Evolutionary conservation across 225 moss, liverwort and hornwort species (phyloP).

Genomic region (Bryum argenteum): DNA sequence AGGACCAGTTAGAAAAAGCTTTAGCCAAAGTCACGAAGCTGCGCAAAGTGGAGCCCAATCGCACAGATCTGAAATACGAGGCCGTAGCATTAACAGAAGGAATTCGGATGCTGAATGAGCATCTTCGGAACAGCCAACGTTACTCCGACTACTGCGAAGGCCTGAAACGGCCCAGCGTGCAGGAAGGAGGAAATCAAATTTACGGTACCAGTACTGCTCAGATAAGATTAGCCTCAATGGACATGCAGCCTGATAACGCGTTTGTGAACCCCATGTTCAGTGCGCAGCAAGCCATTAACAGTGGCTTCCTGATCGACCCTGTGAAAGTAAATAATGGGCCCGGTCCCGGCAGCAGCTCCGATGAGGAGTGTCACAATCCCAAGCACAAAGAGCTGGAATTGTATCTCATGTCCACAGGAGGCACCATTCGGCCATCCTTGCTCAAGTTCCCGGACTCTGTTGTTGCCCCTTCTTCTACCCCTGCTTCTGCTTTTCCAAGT

Average conservation of each 20-base stretch:
- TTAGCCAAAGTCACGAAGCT: slow-evolving; percentile 39
- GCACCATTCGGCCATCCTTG: slow-evolving; percentile 30
- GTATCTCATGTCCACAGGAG: slow-evolving; percentile 38
- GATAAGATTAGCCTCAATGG: neutral
- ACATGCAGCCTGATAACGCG: slow-evolving; percentile 11
- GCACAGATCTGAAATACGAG: slow-evolving; percentile 41
- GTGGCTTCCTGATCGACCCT: slow-evolving; percentile 39
- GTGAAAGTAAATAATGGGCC: neutral
- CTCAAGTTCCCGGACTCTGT: slow-evolving; percentile 17
- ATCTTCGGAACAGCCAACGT: slow-evolving; percentile 34
- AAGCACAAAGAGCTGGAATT: slow-evolving; percentile 45
- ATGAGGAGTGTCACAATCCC: slow-evolving; percentile 39
- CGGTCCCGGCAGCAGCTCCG: slow-evolving; percentile 32
- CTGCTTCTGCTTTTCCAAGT: slow-evolving; percentile 1
- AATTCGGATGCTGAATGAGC: slow-evolving; percentile 41
- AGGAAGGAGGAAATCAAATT: neutral
- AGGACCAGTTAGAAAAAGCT: slow-evolving; percentile 39
- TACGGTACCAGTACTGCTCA: neutral
- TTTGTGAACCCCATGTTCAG: slow-evolving; percentile 51
- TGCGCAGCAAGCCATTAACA: slow-evolving; percentile 36
- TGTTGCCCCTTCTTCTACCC: neutral
- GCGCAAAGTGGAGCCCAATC: slow-evolving; percentile 34
- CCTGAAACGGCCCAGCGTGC: slow-evolving; percentile 18
- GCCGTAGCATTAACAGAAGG: slow-evolving; percentile 37
- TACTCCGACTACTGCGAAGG: slow-evolving; percentile 44